Evolutionary conservation across 2,329 filamentous ascomycete species (phyloP), one percentile per base, ranked within the genome.

Genomic region (Pseudogymnoascus sp.): DNA sequence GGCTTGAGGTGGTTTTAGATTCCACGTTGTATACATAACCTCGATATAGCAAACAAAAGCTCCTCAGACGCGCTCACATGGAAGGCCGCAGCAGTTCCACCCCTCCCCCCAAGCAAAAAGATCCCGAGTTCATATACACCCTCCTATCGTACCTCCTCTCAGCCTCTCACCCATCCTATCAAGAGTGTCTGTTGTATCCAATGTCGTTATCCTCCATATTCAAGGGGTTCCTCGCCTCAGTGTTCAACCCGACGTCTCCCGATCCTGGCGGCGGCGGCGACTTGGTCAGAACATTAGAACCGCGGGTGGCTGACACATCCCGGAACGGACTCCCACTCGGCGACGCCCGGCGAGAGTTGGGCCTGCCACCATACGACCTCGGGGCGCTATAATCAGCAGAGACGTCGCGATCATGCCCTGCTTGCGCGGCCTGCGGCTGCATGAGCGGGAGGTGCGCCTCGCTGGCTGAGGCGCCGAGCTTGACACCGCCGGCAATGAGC

Each of bases 151-250:
- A 19, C 16, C 26, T n/a, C 24, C 21, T n/a, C 24, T 13, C n/a
- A 4, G 44, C 6, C 24, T 50, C 44, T 29, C 6, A 29, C 13
- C 44, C 14, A 53, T 24, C 29, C 47, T 16, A n/a, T 56, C 29
- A 21, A 33, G 29, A 33, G 16, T 56, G 50, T 7, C 50, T 56
- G 50, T 33, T 56, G 50, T 56, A 56, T 16, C 50, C 50, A n/a
- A 56, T 56, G 33, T 56, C 50, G 29, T 56, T 56, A 56, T 56
- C 50, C 29, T 56, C 50, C 50, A 56, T 19, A 21, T 56, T 56
- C 50, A 56, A 19, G 7, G 50, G 50, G 50, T 56, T 56, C 50
- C 50, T 56, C n/a, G 29, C 50, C 50, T 56, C 50, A 11, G 26
- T 56, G 50, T 21, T 21, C 29, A 56, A 7, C 10, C 50, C 50